Evolutionary conservation across 1,139 yeast genomes (phyloP), one percentile per base, ranked within the genome.

Genomic region (Blastobotrys illinoisensis): DNA sequence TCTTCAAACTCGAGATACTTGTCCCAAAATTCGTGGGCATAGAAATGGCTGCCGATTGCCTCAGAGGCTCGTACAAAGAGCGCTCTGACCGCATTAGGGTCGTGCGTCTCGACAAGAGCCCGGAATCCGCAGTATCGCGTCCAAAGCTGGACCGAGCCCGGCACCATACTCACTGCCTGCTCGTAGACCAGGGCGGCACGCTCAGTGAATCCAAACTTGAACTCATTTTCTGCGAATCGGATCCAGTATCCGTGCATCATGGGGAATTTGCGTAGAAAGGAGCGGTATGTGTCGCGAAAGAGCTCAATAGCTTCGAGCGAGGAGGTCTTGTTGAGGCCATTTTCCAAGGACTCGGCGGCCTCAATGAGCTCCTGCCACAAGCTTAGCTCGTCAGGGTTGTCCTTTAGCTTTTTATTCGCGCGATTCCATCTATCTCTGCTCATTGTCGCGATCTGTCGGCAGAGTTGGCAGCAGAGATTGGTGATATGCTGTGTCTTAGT

Each of bases 231-330:
- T 0, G 97, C 96, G 67, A 79, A 88, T 59, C 82, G 80, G 48
- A 85, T 76, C 93, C 97, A 88, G 67, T 87, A 88, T 49, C 87
- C 88, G 63, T 84, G 88, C 44, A 86, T 70, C 43, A 78, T 72
- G 0, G 98, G 98, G 67, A 78, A 90, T 54, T 79, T 76, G 1
- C 70, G 71, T 13, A 93, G 73, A 53, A 91, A 71, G 21, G 80
- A 76, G 51, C 78, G 78, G 64, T 82, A 88, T 0, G 86, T 73
- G 1, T 72, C 63, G 49, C 83, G 68, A 51, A 83, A 70, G n/a
- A 77, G 63, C 18, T 72, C 70, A 11, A 79, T 61, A 36, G 77
- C 75, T 9, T 68, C 65, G 1, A 61, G 56, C 1, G 79, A 66
- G 3, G 86, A 75, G 3, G 74, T 65, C 61, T 83, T 80, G 47